These are phyloP conservation scores for Lactarius quietus DNA, from an alignment of 768 basidiomycete genomes.

Conservation along the genomic window DNA sequence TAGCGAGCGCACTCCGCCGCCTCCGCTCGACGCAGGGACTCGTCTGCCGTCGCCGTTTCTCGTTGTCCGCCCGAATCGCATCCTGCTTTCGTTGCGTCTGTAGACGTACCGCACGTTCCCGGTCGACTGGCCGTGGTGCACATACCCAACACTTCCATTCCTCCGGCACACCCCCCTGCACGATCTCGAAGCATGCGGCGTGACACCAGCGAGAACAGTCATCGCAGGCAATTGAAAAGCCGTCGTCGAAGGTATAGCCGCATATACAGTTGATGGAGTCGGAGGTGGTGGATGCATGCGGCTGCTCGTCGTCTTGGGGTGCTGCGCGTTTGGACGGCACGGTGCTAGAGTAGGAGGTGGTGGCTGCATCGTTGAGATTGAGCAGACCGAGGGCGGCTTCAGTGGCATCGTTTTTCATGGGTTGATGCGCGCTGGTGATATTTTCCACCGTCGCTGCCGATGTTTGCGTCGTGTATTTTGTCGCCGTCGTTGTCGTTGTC, in stretches of 20 bases:
- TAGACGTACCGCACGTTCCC: conserved; percentile 44
- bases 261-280: conserved; percentile 72
- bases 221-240: conserved; percentile 85
- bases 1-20: conserved; percentile 36
- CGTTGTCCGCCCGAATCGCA: conserved; percentile 27
- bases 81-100: conserved; percentile 41
- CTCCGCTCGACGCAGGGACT: conserved; percentile 42
- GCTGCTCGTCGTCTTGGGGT: conserved; percentile 25
- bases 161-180: conserved; percentile 59
- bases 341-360: conserved; percentile 35
- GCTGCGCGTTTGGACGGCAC: conserved; percentile 41
- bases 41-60: conserved; percentile 33
- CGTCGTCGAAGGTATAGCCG: conserved; percentile 69
- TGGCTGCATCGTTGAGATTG: conserved; percentile 42
- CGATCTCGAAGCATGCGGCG: conserved; percentile 69
- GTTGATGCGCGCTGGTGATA: not conserved
- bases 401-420: conserved; percentile 52
- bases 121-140: conserved; percentile 46
- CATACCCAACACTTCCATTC: conserved; percentile 77
- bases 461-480: conserved; percentile 2
- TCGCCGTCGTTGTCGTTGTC: not conserved
- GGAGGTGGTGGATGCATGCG: conserved; percentile 26
- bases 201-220: conserved; percentile 81
- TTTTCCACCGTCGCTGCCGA: conserved; percentile 9
- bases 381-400: conserved; percentile 59